Conservation (phyloP, 495 filamentous ascomycete genomes). For the Penicillium goetzii region DNA sequence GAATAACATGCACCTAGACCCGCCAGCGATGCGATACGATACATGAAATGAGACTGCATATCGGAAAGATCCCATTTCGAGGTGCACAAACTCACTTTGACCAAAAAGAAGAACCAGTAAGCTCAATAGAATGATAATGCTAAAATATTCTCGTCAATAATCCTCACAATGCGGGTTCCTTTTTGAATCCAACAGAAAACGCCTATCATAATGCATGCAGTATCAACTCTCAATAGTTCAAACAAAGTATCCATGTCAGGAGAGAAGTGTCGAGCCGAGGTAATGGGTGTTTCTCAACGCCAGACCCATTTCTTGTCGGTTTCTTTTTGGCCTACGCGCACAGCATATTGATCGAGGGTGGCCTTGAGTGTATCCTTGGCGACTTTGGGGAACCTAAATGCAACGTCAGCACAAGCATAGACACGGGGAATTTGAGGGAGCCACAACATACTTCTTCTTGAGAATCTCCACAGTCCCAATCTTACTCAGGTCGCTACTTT, state of each 20-base stretch:
- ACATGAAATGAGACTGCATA: not conserved
- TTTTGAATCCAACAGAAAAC: constrained; percentile 1
- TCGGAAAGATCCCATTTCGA: not conserved
- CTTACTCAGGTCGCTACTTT: constrained; percentile 75
- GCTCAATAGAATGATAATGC: not conserved
- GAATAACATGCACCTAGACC: not conserved
- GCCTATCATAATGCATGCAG: not conserved
- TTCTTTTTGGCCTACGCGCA: constrained; percentile 64
- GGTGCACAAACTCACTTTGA: not conserved
- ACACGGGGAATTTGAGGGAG: not conserved
- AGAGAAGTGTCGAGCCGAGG: not conserved
- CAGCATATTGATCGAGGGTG: constrained; percentile 71
- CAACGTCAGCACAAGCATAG: constrained; percentile 13
- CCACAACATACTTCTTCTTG: constrained; percentile 59
- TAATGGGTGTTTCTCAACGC: constrained; percentile 27
- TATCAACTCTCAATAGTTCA: not conserved
- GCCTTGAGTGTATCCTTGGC: constrained; percentile 72
- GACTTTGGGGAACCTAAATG: constrained; percentile 65
- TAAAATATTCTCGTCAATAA: not conserved
- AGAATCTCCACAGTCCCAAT: constrained; percentile 74
- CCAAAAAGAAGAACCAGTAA: not conserved
- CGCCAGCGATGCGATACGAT: not conserved
- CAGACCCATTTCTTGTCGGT: constrained; percentile 67
- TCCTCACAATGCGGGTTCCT: not conserved
- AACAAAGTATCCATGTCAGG: not conserved